phyloP scores from a whole-genome alignment of 2,329 filamentous ascomycete genomes.

The Fonsecaea erecta region DNA sequence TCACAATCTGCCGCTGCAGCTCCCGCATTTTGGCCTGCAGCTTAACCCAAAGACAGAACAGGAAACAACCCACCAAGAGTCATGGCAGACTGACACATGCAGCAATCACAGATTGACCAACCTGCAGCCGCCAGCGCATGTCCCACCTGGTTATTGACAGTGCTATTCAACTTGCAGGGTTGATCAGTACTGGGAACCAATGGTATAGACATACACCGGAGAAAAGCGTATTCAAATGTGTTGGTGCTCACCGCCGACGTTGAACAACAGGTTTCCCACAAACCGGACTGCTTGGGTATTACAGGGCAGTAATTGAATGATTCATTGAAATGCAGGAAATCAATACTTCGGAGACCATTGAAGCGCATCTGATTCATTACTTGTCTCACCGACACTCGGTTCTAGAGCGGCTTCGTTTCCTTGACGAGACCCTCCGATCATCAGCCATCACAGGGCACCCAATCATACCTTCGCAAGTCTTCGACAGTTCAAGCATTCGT shows the following conservation, averaged over 20 bases:
- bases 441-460: conserved; percentile 7
- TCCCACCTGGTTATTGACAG: conserved; percentile 5
- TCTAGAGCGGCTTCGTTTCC: neutral
- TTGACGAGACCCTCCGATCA: neutral
- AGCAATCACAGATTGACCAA: neutral
- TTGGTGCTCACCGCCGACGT: neutral
- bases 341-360: neutral
- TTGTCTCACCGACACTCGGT: conserved; percentile 14
- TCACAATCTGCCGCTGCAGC: neutral
- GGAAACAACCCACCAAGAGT: conserved; percentile 2
- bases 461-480: neutral
- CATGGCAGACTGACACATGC: neutral
- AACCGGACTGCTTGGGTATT: neutral
- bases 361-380: conserved; percentile 4
- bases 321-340: neutral
- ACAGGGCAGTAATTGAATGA: neutral
- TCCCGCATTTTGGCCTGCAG: neutral
- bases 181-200: conserved; percentile 16
- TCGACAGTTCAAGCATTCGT: neutral
- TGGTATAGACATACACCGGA: neutral
- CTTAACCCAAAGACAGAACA: neutral
- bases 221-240: conserved; percentile 4
- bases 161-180: conserved; percentile 11
- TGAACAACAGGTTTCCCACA: neutral
- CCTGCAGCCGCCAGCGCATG: conserved; percentile 10